Evolutionary conservation across 2,329 filamentous ascomycete genomes (phyloP).

Genomic region (Xylariaceae sp.): DNA sequence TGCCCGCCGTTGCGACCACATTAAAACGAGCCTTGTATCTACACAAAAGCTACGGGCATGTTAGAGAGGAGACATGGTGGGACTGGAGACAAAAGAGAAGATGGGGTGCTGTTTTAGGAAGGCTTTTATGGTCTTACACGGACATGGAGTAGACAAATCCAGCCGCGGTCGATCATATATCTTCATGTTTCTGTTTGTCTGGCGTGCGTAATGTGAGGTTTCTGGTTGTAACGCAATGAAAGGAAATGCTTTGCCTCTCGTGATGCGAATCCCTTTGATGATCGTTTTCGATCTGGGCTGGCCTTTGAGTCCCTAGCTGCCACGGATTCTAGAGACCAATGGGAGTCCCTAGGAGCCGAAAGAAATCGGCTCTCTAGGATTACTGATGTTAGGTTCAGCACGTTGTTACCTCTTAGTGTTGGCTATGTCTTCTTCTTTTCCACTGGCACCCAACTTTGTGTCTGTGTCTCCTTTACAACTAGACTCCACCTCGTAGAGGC

Average conservation of each 20-base stretch:
- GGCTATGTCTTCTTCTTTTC: constrained; percentile 9
- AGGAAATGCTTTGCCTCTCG: too few species aligned
- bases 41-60: constrained; percentile 50
- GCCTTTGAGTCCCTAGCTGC: too few species aligned
- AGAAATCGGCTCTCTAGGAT: too few species aligned
- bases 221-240: constrained; percentile 9
- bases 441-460: too few species aligned
- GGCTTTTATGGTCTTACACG: constrained; percentile 40
- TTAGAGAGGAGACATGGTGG: constrained; percentile 43
- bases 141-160: constrained; percentile 44
- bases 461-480: too few species aligned
- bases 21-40: constrained; percentile 49
- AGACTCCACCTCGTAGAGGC: too few species aligned
- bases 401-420: neutral
- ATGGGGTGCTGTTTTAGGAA: constrained; percentile 45
- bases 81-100: constrained; percentile 39
- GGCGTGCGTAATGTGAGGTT: constrained; percentile 27
- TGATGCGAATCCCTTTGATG: too few species aligned
- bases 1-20: constrained; percentile 42
- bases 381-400: too few species aligned
- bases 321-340: too few species aligned
- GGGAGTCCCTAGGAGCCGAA: too few species aligned
- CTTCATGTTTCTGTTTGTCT: constrained; percentile 41
- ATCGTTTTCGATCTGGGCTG: too few species aligned
- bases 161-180: constrained; percentile 54